Evolutionary conservation across 306 rosid genomes (phyloP).

Genomic region (Cyamopsis tetragonoloba): DNA sequence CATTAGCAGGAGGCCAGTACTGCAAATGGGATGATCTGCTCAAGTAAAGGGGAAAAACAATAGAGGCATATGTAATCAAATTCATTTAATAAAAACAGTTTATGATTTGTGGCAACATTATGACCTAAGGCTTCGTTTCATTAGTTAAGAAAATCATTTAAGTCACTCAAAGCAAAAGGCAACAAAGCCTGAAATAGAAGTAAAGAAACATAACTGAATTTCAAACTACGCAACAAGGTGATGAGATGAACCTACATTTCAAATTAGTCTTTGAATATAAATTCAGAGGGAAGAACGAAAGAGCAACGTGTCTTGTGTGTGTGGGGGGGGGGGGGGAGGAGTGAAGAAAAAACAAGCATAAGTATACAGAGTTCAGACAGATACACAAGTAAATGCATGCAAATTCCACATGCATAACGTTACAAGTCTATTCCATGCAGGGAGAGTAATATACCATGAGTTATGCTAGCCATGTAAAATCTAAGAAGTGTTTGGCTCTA

Average conservation of each 20-base stretch:
- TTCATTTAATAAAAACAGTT: constrained; percentile 29
- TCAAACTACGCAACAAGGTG: not conserved
- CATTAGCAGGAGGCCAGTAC: constrained; percentile 96
- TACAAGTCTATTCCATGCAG: not conserved
- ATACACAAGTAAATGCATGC: constrained; percentile 6
- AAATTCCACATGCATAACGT: constrained; percentile 3
- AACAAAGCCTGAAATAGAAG: constrained; percentile 17
- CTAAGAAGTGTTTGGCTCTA: constrained; percentile 3
- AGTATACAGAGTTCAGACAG: constrained; percentile 6
- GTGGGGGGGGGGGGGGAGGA: not conserved
- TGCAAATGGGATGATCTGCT: constrained; percentile 94
- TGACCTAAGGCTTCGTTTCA: constrained; percentile 24
- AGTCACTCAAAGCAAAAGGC: constrained; percentile 23
- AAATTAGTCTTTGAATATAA: not conserved
- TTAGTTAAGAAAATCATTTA: constrained; percentile 18
- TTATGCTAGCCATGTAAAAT: not conserved
- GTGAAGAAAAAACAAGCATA: constrained; percentile 3
- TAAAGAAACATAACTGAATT: constrained; percentile 6
- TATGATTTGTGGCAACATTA: constrained; percentile 27
- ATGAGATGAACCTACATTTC: not conserved
- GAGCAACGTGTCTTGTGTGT: not conserved
- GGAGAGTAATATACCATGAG: constrained; percentile 9
- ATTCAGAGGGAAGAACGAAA: not conserved
- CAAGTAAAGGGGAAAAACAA: constrained; percentile 42
- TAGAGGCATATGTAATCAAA: constrained; percentile 15